Percentiles rank a stretch among this genome's conserved stretches.
phyloP scores from a whole-genome alignment of 176 grass and related monocot species.

The Canna indica region DNA sequence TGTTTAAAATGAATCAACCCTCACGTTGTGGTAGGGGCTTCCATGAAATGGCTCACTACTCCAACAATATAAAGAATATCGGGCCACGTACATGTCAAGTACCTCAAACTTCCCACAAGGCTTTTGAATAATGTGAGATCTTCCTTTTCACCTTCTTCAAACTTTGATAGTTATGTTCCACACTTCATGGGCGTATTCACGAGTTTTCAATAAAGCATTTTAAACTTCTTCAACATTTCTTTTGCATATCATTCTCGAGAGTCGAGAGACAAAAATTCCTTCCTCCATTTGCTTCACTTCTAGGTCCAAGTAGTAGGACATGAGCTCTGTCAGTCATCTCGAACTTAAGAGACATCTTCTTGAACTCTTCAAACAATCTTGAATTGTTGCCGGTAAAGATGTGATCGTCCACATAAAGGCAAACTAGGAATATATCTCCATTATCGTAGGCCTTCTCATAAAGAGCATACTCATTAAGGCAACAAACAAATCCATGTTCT shows the following conservation, averaged over 20 bases:
- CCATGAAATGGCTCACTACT: not conserved
- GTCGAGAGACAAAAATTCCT: not conserved
- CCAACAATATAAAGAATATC: not conserved
- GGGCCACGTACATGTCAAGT: not conserved
- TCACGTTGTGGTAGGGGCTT: too few species aligned
- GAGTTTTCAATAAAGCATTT: constrained; percentile 2
- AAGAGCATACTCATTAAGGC: constrained; percentile 11
- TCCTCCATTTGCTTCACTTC: not conserved
- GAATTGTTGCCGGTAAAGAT: constrained; percentile 3
- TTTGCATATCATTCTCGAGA: constrained; percentile 3
- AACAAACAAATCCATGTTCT: too few species aligned
- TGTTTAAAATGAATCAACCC: too few species aligned
- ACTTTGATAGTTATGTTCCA: not conserved
- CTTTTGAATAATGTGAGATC: too few species aligned
- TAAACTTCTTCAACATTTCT: constrained; percentile 9
- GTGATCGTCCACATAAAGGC: constrained; percentile 10
- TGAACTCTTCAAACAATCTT: constrained; percentile 4
- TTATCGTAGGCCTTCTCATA: not conserved
- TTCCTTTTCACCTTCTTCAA: too few species aligned
- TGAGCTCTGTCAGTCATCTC: too few species aligned
- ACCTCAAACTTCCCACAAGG: not conserved
- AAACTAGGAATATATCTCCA: constrained; percentile 3
- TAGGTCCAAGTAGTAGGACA: not conserved
- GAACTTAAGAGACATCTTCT: not conserved
- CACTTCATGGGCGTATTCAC: constrained; percentile 4